A percentile compares a stretch with the other conserved stretches of the same genome.
phyloP scores from a whole-genome alignment of 169 alveolate genomes.

The Plasmodium billcollinsi region DNA sequence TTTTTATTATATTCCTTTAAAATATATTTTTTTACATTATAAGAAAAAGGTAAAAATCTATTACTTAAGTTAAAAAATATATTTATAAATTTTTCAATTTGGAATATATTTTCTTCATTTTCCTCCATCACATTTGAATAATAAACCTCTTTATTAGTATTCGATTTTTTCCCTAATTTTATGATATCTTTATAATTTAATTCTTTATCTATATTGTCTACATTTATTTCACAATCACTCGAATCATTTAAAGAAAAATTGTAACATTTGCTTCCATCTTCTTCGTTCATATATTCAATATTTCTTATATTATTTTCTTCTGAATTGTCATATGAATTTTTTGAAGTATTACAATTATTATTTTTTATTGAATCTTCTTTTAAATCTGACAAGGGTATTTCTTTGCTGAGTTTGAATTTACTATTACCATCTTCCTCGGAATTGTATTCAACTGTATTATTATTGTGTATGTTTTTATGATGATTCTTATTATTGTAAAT shows the following conservation, averaged over 20 bases:
- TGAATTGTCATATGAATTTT: conserved; percentile 20
- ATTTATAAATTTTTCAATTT: conserved; percentile 53
- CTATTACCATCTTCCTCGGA: too few relatives aligned
- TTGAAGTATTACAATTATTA: neutral
- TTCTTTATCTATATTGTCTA: neutral
- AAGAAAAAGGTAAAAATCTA: conserved; percentile 52
- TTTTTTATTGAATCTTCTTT: too few relatives aligned
- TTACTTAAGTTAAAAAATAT: conserved; percentile 26
- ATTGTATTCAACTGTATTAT: too few relatives aligned
- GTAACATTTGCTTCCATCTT: neutral
- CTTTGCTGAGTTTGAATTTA: too few relatives aligned
- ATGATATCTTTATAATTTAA: conserved; percentile 41
- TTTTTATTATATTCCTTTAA: conserved; percentile 37
- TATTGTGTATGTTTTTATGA: too few relatives aligned
- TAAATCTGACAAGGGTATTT: too few relatives aligned
- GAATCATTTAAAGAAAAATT: conserved; percentile 11
- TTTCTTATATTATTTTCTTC: conserved; percentile 4
- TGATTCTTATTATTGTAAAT: too few relatives aligned
- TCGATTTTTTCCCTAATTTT: conserved; percentile 9
- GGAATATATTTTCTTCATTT: conserved; percentile 36
- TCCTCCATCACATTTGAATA: neutral
- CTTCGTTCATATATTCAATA: conserved; percentile 2
- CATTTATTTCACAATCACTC: conserved; percentile 24
- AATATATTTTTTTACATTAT: conserved; percentile 60
- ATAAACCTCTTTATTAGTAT: conserved; percentile 5